These are phyloP conservation scores for Furcasterigmium furcatum DNA, from an alignment of 2,329 filamentous ascomycete genomes.

Conservation along the genomic window DNA sequence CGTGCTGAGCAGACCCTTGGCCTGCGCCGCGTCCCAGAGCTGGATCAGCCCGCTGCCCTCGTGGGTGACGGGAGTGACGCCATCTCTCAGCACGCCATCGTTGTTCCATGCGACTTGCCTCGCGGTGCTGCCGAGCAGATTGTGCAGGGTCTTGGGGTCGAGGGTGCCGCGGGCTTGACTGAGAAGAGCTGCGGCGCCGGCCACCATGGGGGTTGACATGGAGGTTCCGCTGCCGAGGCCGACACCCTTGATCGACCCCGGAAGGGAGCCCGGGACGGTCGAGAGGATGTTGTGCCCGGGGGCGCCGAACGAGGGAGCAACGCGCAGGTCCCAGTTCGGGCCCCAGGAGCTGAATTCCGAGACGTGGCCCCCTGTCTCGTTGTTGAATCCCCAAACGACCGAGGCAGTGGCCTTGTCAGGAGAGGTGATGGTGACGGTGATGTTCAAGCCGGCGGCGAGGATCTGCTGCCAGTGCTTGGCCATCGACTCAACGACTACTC, in stretches of 20 bases:
- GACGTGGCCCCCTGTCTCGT: conserved; percentile 48
- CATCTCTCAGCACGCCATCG: too few species aligned
- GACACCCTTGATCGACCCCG: conserved; percentile 37
- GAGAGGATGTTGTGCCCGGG: conserved; percentile 57
- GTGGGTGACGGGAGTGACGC: conserved; percentile 40
- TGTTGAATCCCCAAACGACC: conserved; percentile 18
- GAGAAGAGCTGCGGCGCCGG: conserved; percentile 45
- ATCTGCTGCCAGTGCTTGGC: neutral
- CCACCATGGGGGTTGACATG: neutral
- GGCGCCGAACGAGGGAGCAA: conserved; percentile 53
- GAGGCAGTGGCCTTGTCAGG: conserved; percentile 4
- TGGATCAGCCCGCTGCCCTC: conserved; percentile 59
- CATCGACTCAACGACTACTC: too few species aligned
- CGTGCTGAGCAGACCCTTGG: conserved; percentile 48
- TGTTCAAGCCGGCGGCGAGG: conserved; percentile 4
- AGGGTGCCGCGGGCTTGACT: conserved; percentile 47
- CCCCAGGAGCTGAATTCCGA: conserved; percentile 57
- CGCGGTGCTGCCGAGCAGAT: conserved; percentile 44
- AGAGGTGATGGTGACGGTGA: conserved; percentile 11
- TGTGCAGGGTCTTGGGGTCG: conserved; percentile 45
- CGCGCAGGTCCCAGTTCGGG: conserved; percentile 54
- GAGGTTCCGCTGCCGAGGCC: conserved; percentile 33
- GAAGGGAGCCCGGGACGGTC: conserved; percentile 50
- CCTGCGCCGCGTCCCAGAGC: conserved; percentile 55
- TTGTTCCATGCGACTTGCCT: conserved; percentile 37